phyloP scores from a whole-genome alignment of 208 protist species.

The Leishmania martiniquensis region DNA sequence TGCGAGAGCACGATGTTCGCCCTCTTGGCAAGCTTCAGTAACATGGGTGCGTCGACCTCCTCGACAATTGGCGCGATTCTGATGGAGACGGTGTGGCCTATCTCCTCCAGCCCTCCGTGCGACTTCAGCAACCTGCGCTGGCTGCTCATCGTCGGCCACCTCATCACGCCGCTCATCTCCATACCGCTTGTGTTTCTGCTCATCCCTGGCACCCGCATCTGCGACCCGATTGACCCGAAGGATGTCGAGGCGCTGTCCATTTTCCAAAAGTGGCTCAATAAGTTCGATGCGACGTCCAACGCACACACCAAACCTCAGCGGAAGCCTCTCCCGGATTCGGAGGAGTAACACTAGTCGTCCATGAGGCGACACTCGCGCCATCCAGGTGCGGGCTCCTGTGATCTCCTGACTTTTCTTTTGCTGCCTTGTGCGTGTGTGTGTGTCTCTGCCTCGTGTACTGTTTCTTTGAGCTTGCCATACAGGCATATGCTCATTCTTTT shows the following conservation, averaged over 20 bases:
- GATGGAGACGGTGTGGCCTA: conserved; percentile 51
- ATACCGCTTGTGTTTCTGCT: conserved; percentile 66
- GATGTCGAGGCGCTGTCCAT: conserved; percentile 32
- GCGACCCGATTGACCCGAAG: conserved; percentile 48
- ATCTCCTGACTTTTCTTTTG: not conserved
- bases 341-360: not conserved
- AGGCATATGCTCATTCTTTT: not conserved
- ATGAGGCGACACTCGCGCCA: not conserved
- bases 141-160: conserved; percentile 57
- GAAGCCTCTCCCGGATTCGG: not conserved
- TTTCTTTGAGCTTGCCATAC: not conserved
- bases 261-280: conserved; percentile 31
- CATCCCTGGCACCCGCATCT: conserved; percentile 60
- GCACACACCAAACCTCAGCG: not conserved
- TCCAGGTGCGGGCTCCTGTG: not conserved
- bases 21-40: conserved; percentile 68
- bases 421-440: not conserved
- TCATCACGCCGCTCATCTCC: conserved; percentile 44
- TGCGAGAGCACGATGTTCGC: conserved; percentile 24
- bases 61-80: conserved; percentile 48
- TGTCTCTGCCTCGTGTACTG: not conserved
- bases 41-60: conserved; percentile 57
- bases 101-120: conserved; percentile 46
- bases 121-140: conserved; percentile 62
- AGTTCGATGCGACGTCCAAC: not conserved